Evolutionary conservation across 73 alveolate genomes (phyloP).

Genomic region (Tetrahymena elliotti): DNA sequence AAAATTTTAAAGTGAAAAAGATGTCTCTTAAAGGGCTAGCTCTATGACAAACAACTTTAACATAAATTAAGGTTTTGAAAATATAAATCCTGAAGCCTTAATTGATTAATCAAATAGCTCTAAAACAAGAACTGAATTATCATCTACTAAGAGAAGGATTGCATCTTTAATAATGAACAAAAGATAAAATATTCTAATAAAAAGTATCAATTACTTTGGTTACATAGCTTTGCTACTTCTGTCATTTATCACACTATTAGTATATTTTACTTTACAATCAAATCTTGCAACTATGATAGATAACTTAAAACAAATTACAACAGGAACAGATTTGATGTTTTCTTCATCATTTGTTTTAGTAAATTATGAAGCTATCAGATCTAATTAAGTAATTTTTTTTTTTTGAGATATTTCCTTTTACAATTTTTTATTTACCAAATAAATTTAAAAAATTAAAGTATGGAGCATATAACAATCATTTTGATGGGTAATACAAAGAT

Average conservation of each 20-base stretch:
- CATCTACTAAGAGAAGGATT: background rate
- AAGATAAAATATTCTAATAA: background rate
- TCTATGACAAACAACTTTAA: background rate
- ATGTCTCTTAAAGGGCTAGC: background rate
- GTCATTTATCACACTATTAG: background rate
- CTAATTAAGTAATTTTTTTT: background rate
- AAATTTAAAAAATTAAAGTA: background rate
- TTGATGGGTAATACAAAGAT: background rate
- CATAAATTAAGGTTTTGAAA: background rate
- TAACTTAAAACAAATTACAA: background rate
- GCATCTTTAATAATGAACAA: background rate
- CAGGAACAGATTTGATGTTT: background rate
- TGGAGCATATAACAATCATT: background rate
- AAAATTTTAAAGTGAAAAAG: background rate
- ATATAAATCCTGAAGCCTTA: background rate
- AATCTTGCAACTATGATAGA: background rate
- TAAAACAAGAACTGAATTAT: background rate
- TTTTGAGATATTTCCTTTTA: background rate
- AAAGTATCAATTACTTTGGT: background rate
- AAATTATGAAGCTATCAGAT: background rate
- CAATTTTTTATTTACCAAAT: background rate
- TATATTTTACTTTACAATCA: background rate
- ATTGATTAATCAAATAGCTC: background rate
- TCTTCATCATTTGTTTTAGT: background rate
- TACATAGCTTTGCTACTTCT: background rate